phyloP scores from a whole-genome alignment of 768 basidiomycete species.

The Fomitopsis pulvina region DNA sequence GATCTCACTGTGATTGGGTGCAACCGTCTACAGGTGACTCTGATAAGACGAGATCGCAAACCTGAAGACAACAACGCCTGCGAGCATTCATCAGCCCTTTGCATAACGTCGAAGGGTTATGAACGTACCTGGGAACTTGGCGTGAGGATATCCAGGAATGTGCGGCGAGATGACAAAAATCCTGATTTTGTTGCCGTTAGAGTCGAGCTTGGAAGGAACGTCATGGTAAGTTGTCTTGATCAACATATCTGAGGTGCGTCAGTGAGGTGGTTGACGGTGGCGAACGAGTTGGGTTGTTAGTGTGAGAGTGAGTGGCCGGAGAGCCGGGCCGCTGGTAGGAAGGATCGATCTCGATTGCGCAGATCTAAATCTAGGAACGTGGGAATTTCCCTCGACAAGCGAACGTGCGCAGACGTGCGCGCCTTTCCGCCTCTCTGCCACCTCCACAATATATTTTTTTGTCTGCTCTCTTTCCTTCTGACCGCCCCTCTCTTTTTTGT shows the following conservation, averaged over 20 bases:
- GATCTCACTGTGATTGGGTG: constrained; percentile 61
- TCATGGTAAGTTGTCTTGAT: constrained; percentile 77
- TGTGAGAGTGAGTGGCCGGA: too few species aligned
- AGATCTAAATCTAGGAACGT: background rate
- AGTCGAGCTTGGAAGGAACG: constrained; percentile 61
- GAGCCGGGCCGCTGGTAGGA: background rate
- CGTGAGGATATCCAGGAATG: constrained; percentile 78
- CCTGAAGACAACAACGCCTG: constrained; percentile 84
- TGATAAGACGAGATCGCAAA: constrained; percentile 15
- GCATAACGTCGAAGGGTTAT: constrained; percentile 27
- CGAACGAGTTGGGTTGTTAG: too few species aligned
- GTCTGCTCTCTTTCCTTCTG: background rate
- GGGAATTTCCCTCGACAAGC: background rate
- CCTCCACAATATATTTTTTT: constrained; percentile 3
- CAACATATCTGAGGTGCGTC: constrained; percentile 49
- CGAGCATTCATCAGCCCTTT: constrained; percentile 44
- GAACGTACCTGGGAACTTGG: constrained; percentile 75
- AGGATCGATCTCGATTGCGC: background rate
- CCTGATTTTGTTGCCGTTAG: constrained; percentile 57
- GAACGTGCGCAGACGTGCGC: background rate
- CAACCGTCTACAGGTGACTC: background rate
- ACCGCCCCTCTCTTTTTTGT: background rate
- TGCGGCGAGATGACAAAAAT: constrained; percentile 80
- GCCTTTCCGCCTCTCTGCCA: background rate
- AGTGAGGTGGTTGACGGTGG: background rate